Base-by-base conservation (phyloP, 1,284 basidiomycete species). In the Phenoliferia sp. region DNA sequence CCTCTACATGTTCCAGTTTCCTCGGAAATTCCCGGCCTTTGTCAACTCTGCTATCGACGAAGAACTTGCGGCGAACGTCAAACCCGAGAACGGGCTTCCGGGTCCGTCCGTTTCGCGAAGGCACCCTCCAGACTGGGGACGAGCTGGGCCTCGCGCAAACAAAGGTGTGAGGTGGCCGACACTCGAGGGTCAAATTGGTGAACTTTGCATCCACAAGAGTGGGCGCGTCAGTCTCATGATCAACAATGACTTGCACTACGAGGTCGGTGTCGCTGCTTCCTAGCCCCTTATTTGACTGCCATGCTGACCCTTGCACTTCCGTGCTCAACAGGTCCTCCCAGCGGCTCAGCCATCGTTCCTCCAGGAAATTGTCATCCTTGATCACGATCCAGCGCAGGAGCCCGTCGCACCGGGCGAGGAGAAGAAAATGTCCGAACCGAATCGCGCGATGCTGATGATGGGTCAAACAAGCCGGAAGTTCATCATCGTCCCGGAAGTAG, bases 1-100 rank as follows among this genome's bases (percentile, higher is more conserved):
- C 44, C 65, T 76, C 31, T 76, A 76, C 69, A 67, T 76, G 62
- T 73, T 76, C 62, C 75, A 76, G 36, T 76, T 76, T 67, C 75
- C 75, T 9, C 70, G 75, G 44, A 63, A 66, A n/a, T 76, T 76
- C 65, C 75, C 75, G n/a, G 52, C 55, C 16, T 60, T 71, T 22
- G 62, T 63, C 44, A 61, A 65, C 44, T 19, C 17, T 17, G 26
- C 35, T n/a, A 52, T 56, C 31, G 22, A 44, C 33, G 58, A 64
- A 16, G 33, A 44, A 12, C 39, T 44, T 22, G 39, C 54, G 26
- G 36, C 48, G 12, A 67, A 63, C 31, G 50, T 72, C 64, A 75
- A 75, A 50, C 62, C 69, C 16, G 66, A 69, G 4, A 64, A 66
- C 33, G 39, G 63, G 32, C 36, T 33, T 58, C 28, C 33, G 50